Conservation (phyloP, 495 filamentous ascomycete genomes). For the Evansstolkia leycettana region DNA sequence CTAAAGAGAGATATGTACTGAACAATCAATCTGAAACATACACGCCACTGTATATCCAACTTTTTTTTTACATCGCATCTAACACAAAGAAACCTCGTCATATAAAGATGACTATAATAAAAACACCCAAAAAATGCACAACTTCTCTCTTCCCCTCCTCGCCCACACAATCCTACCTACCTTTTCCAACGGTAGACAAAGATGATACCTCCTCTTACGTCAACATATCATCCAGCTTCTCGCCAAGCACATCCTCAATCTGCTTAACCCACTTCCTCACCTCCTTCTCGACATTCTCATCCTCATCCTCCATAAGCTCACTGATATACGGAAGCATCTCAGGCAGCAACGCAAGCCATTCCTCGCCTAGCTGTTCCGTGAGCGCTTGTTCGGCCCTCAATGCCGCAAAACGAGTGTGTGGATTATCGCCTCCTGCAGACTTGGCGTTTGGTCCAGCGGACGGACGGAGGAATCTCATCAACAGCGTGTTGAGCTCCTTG, state of each 20-base stretch:
- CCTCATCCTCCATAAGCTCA: slow-evolving; percentile 90
- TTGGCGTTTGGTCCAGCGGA: slow-evolving; percentile 42
- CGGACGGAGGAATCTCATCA: slow-evolving; percentile 66
- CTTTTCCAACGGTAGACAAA: too few species aligned
- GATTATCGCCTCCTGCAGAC: slow-evolving; percentile 35
- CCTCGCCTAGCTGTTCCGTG: slow-evolving; percentile 69
- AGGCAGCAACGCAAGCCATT: slow-evolving; percentile 79
- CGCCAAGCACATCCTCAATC: slow-evolving; percentile 79
- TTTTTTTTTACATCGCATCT: too few species aligned
- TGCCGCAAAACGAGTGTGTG: slow-evolving; percentile 53
- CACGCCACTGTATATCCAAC: too few species aligned
- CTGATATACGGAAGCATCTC: slow-evolving; percentile 94
- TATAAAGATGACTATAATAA: too few species aligned
- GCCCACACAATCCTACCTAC: too few species aligned
- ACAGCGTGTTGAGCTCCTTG: slow-evolving; percentile 65
- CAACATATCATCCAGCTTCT: slow-evolving; percentile 82
- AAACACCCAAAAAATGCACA: too few species aligned
- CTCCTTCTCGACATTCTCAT: slow-evolving; percentile 82
- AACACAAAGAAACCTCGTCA: too few species aligned
- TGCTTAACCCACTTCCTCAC: slow-evolving; percentile 72
- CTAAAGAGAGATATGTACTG: too few species aligned
- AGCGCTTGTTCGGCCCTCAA: slow-evolving; percentile 68
- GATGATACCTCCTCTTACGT: slow-evolving; percentile 33
- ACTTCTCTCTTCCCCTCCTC: too few species aligned
- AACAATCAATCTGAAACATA: too few species aligned